A percentile compares a stretch with the other conserved stretches of the same genome.
phyloP scores from a whole-genome alignment of 169 alveolate genomes.

The Fabrea salina region DNA sequence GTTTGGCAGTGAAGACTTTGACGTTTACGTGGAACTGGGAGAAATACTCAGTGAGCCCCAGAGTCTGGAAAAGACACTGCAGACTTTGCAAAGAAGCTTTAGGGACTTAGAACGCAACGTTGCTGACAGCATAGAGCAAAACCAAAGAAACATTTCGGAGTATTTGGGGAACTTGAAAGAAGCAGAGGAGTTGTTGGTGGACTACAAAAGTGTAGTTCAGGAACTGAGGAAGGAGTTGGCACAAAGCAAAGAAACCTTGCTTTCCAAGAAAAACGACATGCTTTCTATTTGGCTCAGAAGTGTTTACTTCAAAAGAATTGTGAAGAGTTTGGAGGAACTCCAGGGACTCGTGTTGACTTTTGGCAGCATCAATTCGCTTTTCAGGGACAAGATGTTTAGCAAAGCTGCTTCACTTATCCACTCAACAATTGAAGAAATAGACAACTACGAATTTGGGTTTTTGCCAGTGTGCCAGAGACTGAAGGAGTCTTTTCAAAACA shows the following conservation, averaged over 20 bases:
- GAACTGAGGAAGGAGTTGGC: background rate
- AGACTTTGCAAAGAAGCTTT: background rate
- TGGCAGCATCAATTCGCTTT: background rate
- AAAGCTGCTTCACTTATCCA: background rate
- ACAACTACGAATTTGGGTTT: background rate
- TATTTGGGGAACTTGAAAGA: constrained; percentile 5
- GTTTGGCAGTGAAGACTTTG: background rate
- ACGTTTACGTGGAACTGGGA: background rate
- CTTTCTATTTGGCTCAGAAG: background rate
- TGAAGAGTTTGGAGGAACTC: background rate
- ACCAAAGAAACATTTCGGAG: background rate
- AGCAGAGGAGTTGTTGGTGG: constrained; percentile 3
- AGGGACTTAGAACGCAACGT: background rate
- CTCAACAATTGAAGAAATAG: background rate
- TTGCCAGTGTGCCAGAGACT: constrained; percentile 5
- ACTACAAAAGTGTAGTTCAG: background rate
- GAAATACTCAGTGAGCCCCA: background rate
- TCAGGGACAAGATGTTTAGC: background rate
- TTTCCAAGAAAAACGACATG: background rate
- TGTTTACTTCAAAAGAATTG: background rate
- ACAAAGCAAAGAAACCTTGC: background rate
- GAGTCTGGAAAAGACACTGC: background rate
- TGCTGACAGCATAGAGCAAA: background rate
- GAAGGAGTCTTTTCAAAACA: constrained; percentile 7
- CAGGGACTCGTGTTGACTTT: background rate